Evolutionary conservation across 345 rosid genomes (phyloP).

Genomic region (Barbarea vulgaris): DNA sequence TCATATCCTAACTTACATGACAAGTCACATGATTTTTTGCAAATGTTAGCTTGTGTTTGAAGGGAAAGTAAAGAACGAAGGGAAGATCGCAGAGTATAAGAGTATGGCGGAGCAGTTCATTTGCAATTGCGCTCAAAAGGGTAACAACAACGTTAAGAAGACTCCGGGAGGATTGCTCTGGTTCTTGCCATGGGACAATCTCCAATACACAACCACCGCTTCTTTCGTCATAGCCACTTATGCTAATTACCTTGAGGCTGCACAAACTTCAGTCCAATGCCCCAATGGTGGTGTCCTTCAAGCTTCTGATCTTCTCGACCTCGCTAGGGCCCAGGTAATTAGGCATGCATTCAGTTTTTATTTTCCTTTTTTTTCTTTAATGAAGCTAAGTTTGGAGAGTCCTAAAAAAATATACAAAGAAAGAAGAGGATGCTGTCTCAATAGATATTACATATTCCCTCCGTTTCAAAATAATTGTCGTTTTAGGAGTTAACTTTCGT

Average conservation of each 20-base stretch:
- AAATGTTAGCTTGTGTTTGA: conserved; percentile 68
- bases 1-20: not conserved
- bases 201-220: conserved; percentile 57
- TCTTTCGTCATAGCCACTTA: conserved; percentile 49
- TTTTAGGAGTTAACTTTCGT: no score
- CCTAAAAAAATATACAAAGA: not conserved
- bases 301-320: conserved; percentile 37
- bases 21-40: not conserved
- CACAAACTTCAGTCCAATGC: conserved; percentile 46
- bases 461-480: no score
- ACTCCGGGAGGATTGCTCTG: conserved; percentile 66
- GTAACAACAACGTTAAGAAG: conserved; percentile 46
- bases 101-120: conserved; percentile 87
- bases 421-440: no score
- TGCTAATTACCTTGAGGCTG: conserved; percentile 47
- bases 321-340: conserved; percentile 38
- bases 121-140: conserved; percentile 84
- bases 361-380: not conserved
- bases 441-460: no score
- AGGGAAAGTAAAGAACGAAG: conserved; percentile 40
- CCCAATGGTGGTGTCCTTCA: conserved; percentile 39
- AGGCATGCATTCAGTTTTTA: not conserved
- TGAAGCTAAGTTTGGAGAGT: conserved; percentile 30
- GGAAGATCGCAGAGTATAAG: conserved; percentile 65
- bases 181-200: conserved; percentile 54